phyloP scores from a whole-genome alignment of 257 asterid genomes.

The Solanum virginianum region DNA sequence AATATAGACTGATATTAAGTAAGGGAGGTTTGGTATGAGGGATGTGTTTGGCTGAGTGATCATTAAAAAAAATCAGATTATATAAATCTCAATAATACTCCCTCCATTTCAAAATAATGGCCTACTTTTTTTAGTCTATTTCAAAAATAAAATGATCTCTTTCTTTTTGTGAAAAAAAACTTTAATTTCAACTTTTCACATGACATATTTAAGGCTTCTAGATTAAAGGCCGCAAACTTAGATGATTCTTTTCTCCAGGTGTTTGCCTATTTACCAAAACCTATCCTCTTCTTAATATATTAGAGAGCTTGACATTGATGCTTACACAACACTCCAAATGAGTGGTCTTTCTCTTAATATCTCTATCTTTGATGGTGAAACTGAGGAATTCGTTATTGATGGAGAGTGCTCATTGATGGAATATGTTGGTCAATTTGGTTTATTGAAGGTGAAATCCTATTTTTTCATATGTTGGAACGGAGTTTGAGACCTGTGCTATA shows the following conservation, averaged over 20 bases:
- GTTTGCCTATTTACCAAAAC: neutral
- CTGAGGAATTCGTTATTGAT: conserved; percentile 29
- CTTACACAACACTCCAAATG: conserved; percentile 9
- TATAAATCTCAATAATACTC: too few species aligned
- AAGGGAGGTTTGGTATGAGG: too few species aligned
- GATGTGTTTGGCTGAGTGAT: too few species aligned
- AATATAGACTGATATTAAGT: too few species aligned
- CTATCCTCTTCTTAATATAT: neutral
- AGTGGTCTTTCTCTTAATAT: conserved; percentile 29
- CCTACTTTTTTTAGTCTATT: too few species aligned
- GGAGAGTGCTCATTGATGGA: conserved; percentile 44
- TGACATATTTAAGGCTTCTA: neutral
- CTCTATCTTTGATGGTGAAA: conserved; percentile 32
- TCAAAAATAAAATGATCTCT: too few species aligned
- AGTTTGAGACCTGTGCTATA: too few species aligned
- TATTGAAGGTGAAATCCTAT: conserved; percentile 33
- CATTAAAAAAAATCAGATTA: too few species aligned
- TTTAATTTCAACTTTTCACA: neutral
- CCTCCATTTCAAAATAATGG: too few species aligned
- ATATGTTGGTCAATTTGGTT: conserved; percentile 31
- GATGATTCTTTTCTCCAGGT: neutral
- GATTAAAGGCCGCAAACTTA: too few species aligned
- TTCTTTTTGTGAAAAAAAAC: too few species aligned
- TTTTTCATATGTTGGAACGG: conserved; percentile 49
- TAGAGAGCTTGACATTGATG: neutral